phyloP scores from a whole-genome alignment of 371 early-diverging fungal genomes.

The Dichotomocladium elegans region DNA sequence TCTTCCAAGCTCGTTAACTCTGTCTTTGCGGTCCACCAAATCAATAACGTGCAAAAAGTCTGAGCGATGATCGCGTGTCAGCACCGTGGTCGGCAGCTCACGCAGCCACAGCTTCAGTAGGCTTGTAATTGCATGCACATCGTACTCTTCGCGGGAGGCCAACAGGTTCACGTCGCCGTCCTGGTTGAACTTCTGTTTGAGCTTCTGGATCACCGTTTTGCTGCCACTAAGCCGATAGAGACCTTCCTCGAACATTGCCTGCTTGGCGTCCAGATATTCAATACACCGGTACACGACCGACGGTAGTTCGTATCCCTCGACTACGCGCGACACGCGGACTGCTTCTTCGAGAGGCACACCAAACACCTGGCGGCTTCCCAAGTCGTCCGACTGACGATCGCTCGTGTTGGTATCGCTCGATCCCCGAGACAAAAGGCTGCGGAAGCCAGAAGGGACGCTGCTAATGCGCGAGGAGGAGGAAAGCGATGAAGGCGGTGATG shows the following conservation, averaged over 20 bases:
- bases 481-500: neutral
- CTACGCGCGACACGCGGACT: slow-evolving; percentile 55
- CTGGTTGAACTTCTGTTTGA: slow-evolving; percentile 79
- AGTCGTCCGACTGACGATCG: neutral
- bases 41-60: slow-evolving; percentile 70
- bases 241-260: slow-evolving; percentile 87
- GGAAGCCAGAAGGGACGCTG: slow-evolving; percentile 12
- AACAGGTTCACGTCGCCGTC: slow-evolving; percentile 69
- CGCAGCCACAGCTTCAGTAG: slow-evolving; percentile 81
- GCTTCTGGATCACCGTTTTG: slow-evolving; percentile 56
- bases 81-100: slow-evolving; percentile 71
- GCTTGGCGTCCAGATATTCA: slow-evolving; percentile 87
- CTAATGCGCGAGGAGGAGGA: neutral
- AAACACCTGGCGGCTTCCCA: slow-evolving; percentile 57
- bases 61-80: slow-evolving; percentile 65
- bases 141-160: slow-evolving; percentile 50
- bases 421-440: slow-evolving; percentile 19
- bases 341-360: slow-evolving; percentile 69
- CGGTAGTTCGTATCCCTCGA: slow-evolving; percentile 79
- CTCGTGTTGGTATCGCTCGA: slow-evolving; percentile 14
- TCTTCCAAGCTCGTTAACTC: slow-evolving; percentile 59
- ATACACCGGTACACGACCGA: slow-evolving; percentile 92
- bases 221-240: slow-evolving; percentile 91
- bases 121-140: slow-evolving; percentile 82
- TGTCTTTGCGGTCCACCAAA: slow-evolving; percentile 54